phyloP scores from a whole-genome alignment of 176 grass and related monocot genomes.

The Elaeis guineensis region DNA sequence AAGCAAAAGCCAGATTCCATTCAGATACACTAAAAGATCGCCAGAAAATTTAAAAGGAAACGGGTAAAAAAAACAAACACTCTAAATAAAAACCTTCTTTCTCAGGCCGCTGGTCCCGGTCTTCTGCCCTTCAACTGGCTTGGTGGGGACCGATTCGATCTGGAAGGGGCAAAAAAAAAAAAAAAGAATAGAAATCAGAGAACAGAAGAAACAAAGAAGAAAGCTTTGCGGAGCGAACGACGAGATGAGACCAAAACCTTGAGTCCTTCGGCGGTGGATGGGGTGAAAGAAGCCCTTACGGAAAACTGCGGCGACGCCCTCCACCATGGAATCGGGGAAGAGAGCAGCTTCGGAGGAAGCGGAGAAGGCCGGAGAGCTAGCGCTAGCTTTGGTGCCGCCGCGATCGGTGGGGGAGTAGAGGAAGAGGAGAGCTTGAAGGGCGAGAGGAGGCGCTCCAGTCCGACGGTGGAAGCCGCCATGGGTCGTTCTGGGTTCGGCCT shows the following conservation, averaged over 20 bases:
- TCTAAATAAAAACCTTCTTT: slow-evolving; percentile 46
- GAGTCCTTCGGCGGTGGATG: slow-evolving; percentile 38
- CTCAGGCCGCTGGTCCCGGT: slow-evolving; percentile 83
- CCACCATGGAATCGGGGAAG: no score
- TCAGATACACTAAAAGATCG: not conserved
- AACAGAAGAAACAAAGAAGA: not conserved
- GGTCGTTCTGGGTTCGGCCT: no score
- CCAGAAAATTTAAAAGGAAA: not conserved
- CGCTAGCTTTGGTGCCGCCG: no score
- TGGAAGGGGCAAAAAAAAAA: slow-evolving; percentile 10
- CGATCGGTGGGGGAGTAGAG: no score
- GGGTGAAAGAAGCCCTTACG: slow-evolving; percentile 32
- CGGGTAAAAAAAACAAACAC: not conserved
- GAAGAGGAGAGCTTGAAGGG: no score
- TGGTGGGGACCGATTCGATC: slow-evolving; percentile 58
- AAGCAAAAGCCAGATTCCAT: not conserved
- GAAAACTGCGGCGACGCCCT: no score
- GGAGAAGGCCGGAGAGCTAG: no score
- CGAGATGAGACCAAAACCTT: slow-evolving; percentile 20
- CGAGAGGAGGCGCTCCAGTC: no score
- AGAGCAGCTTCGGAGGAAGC: no score
- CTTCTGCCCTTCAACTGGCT: slow-evolving; percentile 77
- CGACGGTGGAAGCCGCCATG: no score
- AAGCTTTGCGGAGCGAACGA: not conserved
- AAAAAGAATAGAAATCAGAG: not conserved